Base-by-base conservation (phyloP, 169 alveolate species). In the Cryptosporidium felis region DNA sequence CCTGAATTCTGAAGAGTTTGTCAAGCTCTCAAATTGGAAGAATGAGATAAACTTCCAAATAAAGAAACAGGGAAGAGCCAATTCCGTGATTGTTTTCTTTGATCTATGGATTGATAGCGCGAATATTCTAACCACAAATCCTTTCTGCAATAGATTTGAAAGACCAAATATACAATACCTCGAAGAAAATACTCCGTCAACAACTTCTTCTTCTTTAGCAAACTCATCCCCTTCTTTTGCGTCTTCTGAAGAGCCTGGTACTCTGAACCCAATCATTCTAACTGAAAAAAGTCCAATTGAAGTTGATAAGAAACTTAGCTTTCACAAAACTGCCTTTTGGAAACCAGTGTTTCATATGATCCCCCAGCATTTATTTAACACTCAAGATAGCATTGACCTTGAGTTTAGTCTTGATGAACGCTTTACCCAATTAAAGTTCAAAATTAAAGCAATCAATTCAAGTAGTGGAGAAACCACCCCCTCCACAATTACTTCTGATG, bases 401-500 rank as follows among this genome's bases (percentile, higher is more conserved):
- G 85, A 74, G 6, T 74, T 74, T 18, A 38, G 46, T 8, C 5
- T 74, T 1, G 74, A 49, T 8, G 28, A 58, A 10, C 51, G 42
- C 26, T 74, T 74, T 6, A 74, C 85, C 21, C 51, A 53, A 74
- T 30, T 74, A 49, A 53, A 51, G 58, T 74, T 74, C 40, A 18
- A 21, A 9, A 74, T 74, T 53, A 74, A 74, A 23, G 44, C 56
- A 3, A 34, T 51, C 14, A 74, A 34, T 12, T 56, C 63, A 21
- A 74, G 41, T 26, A 36, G 56, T 18, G 85, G 66, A 0, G 67
- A 74, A 38, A 56, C 51, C 8, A 74, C 85, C 21, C 85, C 85
- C 6, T 74, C 85, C 28, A 74, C 85, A 12, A 74, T 74, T 30
- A 74, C 53, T 32, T 74, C 85, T 28, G 85, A 74, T 34, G 74